phyloP scores from a whole-genome alignment of 2,329 filamentous ascomycete genomes.

The Colletotrichum chrysophilum region DNA sequence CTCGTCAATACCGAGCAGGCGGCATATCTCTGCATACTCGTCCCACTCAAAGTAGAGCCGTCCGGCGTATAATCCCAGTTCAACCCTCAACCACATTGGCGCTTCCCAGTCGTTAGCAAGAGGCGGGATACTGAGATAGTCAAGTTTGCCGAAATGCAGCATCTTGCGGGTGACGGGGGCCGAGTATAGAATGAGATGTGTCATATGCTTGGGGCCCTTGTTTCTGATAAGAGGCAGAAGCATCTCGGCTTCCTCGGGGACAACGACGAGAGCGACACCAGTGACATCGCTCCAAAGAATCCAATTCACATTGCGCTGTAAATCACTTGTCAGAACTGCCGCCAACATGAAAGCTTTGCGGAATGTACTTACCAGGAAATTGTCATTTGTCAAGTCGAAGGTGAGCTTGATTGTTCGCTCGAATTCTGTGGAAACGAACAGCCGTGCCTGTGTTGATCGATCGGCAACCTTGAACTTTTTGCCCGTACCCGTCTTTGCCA shows the following conservation, averaged over 20 bases:
- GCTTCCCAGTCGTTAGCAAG: conserved; percentile 43
- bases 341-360: not conserved
- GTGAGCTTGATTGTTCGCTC: conserved; percentile 43
- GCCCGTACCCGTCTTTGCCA: conserved; percentile 40
- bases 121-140: conserved; percentile 56
- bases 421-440: conserved; percentile 53
- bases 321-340: not conserved
- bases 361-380: conserved; percentile 34
- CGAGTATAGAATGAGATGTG: conserved; percentile 61
- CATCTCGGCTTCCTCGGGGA: conserved; percentile 66
- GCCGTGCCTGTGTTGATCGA: conserved; percentile 18
- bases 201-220: conserved; percentile 35
- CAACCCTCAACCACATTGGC: conserved; percentile 59
- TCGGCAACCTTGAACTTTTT: conserved; percentile 33
- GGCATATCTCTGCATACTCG: conserved; percentile 44
- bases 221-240: conserved; percentile 51
- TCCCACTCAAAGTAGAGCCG: conserved; percentile 62
- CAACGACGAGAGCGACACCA: conserved; percentile 59
- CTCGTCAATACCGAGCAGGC: conserved; percentile 34
- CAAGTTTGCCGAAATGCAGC: conserved; percentile 60
- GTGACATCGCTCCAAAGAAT: conserved; percentile 58
- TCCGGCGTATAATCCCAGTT: conserved; percentile 66
- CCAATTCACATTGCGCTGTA: conserved; percentile 61
- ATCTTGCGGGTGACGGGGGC: conserved; percentile 66
- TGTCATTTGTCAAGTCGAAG: conserved; percentile 32